A percentile compares a stretch with the other conserved stretches of the same genome.
These are phyloP conservation scores for Leccinellum rugosiceps DNA, from an alignment of 768 basidiomycete species.

Conservation along the genomic window DNA sequence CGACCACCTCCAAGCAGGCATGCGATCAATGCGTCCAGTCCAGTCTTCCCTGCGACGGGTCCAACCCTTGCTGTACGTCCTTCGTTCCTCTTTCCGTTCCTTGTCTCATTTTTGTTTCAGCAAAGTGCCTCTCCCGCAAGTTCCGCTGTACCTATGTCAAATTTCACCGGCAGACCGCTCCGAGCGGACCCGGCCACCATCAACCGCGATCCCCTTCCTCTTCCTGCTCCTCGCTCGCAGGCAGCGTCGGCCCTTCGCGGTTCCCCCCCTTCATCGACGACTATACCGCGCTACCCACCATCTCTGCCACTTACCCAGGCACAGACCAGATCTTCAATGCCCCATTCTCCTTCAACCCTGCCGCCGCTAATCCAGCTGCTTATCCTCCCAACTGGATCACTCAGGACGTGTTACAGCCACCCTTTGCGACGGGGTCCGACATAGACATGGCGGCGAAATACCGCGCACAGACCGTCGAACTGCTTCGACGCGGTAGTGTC, in stretches of 20 bases:
- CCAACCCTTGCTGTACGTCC: conserved; percentile 70
- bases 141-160: conserved; percentile 77
- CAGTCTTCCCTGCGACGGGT: conserved; percentile 73
- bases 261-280: conserved; percentile 38
- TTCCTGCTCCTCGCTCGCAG: conserved; percentile 24
- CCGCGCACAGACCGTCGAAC: conserved; percentile 42
- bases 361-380: conserved; percentile 3
- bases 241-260: conserved; percentile 11
- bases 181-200: conserved; percentile 67
- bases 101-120: conserved; percentile 31
- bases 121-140: conserved; percentile 72
- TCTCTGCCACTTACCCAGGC: conserved; percentile 14
- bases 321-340: conserved; percentile 31
- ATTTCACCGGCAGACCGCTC: conserved; percentile 79
- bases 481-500: conserved; percentile 35
- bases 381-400: conserved; percentile 17
- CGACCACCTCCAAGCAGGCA: conserved; percentile 77
- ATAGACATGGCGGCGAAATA: conserved; percentile 48
- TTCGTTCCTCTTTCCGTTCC: neutral
- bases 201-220: conserved; percentile 33
- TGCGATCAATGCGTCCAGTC: conserved; percentile 83
- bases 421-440: conserved; percentile 20
- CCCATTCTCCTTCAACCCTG: conserved; percentile 30
- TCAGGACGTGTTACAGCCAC: conserved; percentile 20
- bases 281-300: conserved; percentile 35